Evolutionary conservation across 1,139 yeast species (phyloP).

Genomic region (Barnettozyma hawaiiensis): DNA sequence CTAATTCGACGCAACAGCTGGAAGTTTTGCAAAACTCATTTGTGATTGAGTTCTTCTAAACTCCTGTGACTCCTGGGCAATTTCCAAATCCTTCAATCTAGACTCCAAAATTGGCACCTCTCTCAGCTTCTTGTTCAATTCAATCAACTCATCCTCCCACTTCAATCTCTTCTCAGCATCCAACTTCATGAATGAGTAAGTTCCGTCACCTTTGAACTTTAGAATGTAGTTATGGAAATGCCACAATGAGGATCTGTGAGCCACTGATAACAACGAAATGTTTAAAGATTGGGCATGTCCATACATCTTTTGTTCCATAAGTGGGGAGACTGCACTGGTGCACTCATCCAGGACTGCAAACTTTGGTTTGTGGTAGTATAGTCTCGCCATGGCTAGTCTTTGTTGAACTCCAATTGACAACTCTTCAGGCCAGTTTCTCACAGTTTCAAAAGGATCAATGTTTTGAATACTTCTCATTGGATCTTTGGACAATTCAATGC

Average conservation of each 20-base stretch:
- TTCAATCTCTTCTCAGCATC: constrained; percentile 64
- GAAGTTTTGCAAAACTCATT: constrained; percentile 14
- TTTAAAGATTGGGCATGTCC: constrained; percentile 75
- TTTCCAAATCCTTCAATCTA: constrained; percentile 52
- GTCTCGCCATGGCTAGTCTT: constrained; percentile 86
- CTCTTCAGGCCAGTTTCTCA: constrained; percentile 85
- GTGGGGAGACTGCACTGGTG: constrained; percentile 89
- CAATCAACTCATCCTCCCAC: constrained; percentile 66
- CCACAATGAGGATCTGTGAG: constrained; percentile 91
- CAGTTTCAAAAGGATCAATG: constrained; percentile 54
- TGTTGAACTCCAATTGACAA: constrained; percentile 91
- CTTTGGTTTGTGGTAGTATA: constrained; percentile 85
- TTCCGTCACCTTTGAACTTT: constrained; percentile 83
- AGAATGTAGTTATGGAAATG: constrained; percentile 79
- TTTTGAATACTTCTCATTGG: constrained; percentile 19
- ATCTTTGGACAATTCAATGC: constrained; percentile 28
- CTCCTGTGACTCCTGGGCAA: constrained; percentile 34
- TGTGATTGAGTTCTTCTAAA: constrained; percentile 26
- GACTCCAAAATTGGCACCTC: constrained; percentile 64
- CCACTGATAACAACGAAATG: constrained; percentile 82
- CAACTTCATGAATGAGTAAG: constrained; percentile 61
- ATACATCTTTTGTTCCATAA: constrained; percentile 88
- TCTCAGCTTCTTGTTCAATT: constrained; percentile 53
- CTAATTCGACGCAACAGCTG: constrained; percentile 4
- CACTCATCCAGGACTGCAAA: constrained; percentile 95